Evolutionary conservation across 2,329 filamentous ascomycete species (phyloP), one percentile per base, ranked within the genome.

Genomic region (Fusarium stilboides): DNA sequence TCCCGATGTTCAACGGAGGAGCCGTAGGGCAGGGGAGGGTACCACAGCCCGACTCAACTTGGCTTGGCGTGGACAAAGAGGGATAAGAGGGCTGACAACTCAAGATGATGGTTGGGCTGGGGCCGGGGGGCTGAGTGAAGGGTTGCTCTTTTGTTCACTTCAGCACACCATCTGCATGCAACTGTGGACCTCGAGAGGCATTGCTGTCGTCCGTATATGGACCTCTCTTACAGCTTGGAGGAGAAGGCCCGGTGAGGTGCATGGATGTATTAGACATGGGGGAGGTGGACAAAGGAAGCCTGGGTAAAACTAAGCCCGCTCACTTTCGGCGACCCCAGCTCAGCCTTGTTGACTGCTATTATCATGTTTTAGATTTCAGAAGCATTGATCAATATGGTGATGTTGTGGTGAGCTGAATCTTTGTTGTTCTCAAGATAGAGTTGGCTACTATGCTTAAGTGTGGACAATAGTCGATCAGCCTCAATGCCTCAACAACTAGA

Each of bases 71-170:
- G 40, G 50, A 61, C 70, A 62, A 70, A 74, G 72, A 60, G 52
- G 59, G 57, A 67, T 60, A 55, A 59, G 37, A 57, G 55, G 50
- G 47, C 54, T 62, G 57, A 68, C 62, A 66, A 57, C 59, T 59
- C 64, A 67, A 58, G 56, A 53, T 46, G 36, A 37, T 44, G 46
- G 49, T 45, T 59, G 39, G 43, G 31, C 24, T 31, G 28, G 36
- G 37, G 20, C 43, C 65, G 45, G 28, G 69, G 69, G 71, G 71
- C 72, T 71, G 65, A 70, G 51, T 22, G 43, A 34, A 34, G 34
- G 54, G 42, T 58, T 44, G 26, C 53, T 57, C 57, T 44, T 57
- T 39, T 31, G 39, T 61, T 33, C 34, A 55, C 43, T 55, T 44
- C 52, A 47, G 55, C 54, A 59, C 44, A 53, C 51, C 61, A 67